These are phyloP conservation scores for Entomortierella parvispora DNA, from an alignment of 192 early-diverging fungal genomes.

Conservation along the genomic window DNA sequence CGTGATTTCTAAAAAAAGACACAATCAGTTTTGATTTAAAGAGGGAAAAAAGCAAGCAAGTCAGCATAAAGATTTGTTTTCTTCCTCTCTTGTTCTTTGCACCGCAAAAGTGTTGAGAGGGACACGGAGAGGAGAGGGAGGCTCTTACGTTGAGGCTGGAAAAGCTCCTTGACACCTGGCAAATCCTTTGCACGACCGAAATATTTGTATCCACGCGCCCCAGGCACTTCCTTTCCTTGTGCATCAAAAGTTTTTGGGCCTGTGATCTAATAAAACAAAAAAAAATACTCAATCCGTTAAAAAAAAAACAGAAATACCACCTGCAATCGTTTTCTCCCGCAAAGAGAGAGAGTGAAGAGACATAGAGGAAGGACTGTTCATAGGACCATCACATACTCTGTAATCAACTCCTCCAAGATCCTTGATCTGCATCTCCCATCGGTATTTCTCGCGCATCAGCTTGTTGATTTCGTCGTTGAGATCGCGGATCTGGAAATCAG, in stretches of 20 bases:
- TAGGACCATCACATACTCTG: conserved; percentile 59
- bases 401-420: conserved; percentile 96
- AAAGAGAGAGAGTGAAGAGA: not conserved
- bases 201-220: conserved; percentile 93
- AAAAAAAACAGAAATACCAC: not conserved
- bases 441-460: conserved; percentile 86
- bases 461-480: conserved; percentile 98
- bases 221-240: conserved; percentile 91
- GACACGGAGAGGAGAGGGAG: not conserved
- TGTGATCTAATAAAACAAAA: conserved; percentile 59
- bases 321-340: not conserved
- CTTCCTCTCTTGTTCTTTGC: too few relatives aligned
- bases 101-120: too few relatives aligned
- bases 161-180: conserved; percentile 92
- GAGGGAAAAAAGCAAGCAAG: too few relatives aligned
- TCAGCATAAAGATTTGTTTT: too few relatives aligned
- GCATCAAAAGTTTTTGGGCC: conserved; percentile 83
- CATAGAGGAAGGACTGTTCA: not conserved
- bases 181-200: conserved; percentile 97
- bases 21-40: not conserved
- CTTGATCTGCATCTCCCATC: conserved; percentile 91
- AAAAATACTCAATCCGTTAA: not conserved
- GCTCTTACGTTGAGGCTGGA: conserved; percentile 76
- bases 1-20: conserved; percentile 37
- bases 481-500: conserved; percentile 93